Percentiles rank a stretch among this genome's conserved stretches.
Conservation (phyloP, 2,329 filamentous ascomycete species). For the Aureobasidium sp. region DNA sequence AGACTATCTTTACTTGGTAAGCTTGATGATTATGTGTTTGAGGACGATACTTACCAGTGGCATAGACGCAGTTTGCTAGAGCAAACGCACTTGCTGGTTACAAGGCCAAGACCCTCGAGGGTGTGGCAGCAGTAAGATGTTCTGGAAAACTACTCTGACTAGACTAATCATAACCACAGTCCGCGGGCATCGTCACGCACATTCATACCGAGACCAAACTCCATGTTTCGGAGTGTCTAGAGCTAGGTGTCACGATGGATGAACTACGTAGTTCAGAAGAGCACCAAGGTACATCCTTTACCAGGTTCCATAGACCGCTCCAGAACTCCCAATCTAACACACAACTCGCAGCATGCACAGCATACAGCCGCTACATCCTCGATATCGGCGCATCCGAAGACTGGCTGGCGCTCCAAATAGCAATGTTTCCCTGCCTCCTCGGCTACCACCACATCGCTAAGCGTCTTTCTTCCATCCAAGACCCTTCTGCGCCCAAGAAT, state of each 20-base stretch:
- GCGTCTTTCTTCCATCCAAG: conserved; percentile 55
- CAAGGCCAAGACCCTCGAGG: conserved; percentile 66
- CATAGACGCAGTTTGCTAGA: conserved; percentile 73
- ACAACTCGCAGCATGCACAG: conserved; percentile 54
- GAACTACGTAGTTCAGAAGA: conserved; percentile 69
- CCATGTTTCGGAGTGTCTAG: conserved; percentile 73
- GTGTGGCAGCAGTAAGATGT: conserved; percentile 56
- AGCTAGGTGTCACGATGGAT: conserved; percentile 65
- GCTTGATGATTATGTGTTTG: conserved; percentile 14
- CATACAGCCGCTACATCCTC: conserved; percentile 77
- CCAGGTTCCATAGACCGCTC: conserved; percentile 36
- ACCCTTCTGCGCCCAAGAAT: conserved; percentile 32
- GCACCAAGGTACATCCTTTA: conserved; percentile 39
- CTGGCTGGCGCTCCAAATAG: conserved; percentile 77
- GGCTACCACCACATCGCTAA: conserved; percentile 76
- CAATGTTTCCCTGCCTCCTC: conserved; percentile 76
- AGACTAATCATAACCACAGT: conserved; percentile 31
- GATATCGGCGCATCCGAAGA: conserved; percentile 83
- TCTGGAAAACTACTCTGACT: not conserved
- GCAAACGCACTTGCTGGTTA: conserved; percentile 80
- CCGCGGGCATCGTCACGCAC: conserved; percentile 63
- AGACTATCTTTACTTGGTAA: conserved; percentile 81
- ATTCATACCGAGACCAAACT: conserved; percentile 72
- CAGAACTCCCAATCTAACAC: not conserved
- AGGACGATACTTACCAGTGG: not conserved